Conservation (phyloP, 1,139 yeast species). For the Pichia sp. region DNA sequence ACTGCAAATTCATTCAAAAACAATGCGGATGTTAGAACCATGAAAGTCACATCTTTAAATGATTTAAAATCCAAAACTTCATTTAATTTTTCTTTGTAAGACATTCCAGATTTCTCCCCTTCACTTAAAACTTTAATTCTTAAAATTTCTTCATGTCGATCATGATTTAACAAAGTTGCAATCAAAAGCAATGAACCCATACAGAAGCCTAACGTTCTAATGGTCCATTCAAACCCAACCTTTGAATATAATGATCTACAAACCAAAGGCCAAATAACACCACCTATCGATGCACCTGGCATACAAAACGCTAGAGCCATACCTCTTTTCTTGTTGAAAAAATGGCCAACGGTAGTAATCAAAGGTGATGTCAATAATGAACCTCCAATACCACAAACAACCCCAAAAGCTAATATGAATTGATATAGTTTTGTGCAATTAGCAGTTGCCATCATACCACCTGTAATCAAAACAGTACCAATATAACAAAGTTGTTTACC, state of each 20-base stretch:
- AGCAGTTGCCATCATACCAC: constrained; percentile 53
- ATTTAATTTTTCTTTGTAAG: constrained; percentile 16
- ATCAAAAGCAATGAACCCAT: constrained; percentile 37
- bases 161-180: constrained; percentile 41
- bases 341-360: constrained; percentile 51
- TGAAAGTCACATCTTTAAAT: constrained; percentile 24
- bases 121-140: constrained; percentile 2
- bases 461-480: constrained; percentile 41
- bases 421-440: constrained; percentile 49
- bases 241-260: constrained; percentile 45
- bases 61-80: constrained; percentile 23
- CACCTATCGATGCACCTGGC: constrained; percentile 64
- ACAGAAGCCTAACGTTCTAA: constrained; percentile 48
- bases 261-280: constrained; percentile 56
- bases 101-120: constrained; percentile 5
- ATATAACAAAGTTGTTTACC: constrained; percentile 41
- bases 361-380: constrained; percentile 54
- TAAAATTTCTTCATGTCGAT: constrained; percentile 30
- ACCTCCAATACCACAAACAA: constrained; percentile 52
- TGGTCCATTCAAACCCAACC: constrained; percentile 59
- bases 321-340: constrained; percentile 54
- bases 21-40: constrained; percentile 22
- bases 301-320: constrained; percentile 55
- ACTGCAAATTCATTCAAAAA: constrained; percentile 45
- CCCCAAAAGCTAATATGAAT: constrained; percentile 51